These are phyloP conservation scores for Thraustochytrium sp. DNA, from an alignment of 352 stramenopile species.

Conservation along the genomic window DNA sequence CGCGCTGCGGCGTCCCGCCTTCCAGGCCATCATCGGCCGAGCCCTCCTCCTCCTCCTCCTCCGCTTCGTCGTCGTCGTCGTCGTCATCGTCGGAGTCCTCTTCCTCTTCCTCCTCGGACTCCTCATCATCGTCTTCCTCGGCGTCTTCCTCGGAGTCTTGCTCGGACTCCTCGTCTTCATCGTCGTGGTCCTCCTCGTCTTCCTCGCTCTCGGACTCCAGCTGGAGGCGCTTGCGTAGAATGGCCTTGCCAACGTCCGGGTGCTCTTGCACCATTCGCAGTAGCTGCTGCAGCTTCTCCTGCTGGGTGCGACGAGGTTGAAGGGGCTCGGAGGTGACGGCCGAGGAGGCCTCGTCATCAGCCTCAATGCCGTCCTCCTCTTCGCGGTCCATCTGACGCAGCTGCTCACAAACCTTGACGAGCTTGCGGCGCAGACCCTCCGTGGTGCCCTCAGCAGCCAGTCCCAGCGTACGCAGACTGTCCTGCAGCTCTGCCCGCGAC, in stretches of 20 bases:
- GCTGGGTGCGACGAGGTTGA: not conserved
- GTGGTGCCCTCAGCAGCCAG: not conserved
- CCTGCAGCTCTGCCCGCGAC: not conserved
- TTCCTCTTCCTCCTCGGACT: not conserved
- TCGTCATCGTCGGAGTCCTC: not conserved
- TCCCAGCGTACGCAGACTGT: not conserved
- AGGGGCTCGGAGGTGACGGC: not conserved
- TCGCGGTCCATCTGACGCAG: constrained; percentile 1
- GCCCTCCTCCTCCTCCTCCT: not conserved
- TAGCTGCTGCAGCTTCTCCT: constrained; percentile 4
- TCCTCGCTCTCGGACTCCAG: not conserved
- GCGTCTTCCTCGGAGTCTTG: not conserved
- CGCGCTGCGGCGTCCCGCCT: no score
- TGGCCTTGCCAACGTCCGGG: not conserved
- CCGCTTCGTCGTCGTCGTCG: not conserved
- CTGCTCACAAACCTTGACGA: not conserved
- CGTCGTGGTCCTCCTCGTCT: not conserved
- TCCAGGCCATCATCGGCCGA: not conserved
- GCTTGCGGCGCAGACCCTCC: not conserved
- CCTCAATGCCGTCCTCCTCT: not conserved
- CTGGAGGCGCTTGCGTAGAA: not conserved
- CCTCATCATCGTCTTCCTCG: not conserved
- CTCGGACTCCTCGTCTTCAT: not conserved
- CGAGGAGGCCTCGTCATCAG: not conserved
- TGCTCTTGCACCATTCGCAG: constrained; percentile 2